Base-by-base conservation (phyloP, 1,139 yeast genomes). In the Pichia kudriavzevii region DNA sequence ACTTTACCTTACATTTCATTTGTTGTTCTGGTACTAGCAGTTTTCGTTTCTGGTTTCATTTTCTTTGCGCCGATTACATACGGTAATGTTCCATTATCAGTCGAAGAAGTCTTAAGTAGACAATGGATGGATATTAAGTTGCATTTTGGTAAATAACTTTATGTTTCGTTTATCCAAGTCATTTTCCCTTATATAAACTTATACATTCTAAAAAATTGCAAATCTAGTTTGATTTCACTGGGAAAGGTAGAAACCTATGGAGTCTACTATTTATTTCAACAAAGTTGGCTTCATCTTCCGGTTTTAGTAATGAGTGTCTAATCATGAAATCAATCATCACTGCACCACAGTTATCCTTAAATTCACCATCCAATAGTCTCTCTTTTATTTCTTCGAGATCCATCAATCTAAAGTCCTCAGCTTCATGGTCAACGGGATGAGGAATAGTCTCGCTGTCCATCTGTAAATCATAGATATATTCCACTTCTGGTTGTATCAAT, bases 281-380 rank as follows among this genome's bases (percentile, higher is more conserved):
- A 45, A 69, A 84, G 41, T 78, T 67, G 0, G 75, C 72, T 48
- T 85, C 95, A 30, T 61, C 64, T 24, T 51, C 53, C 4, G 52
- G 45, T 8, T 49, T 44, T 2, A 52, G 31, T 23, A 66, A 53
- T 1, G 95, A 95, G 50, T 82, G 91, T 47, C 98, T 74, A 16
- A 88, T 69, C 43, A 91, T 64, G 49, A 91, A 91, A 50, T 91
- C 97, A 17, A 87, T 64, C 26, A 82, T 67, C 3, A 88, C 79
- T 32, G 81, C 58, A 0, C 80, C 94, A 59, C 95, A 82, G 49
- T 91, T 91, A 28, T 95, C 95, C 57, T 91, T 91, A 63, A 91
- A 91, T 45, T 77, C 72, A 1, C 74, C 75, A 0, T 56, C 53
- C 7, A 53, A 50, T 19, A 88, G 50, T 16, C 70, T 65, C 18